Evolutionary conservation across 1,284 basidiomycete species (phyloP), one percentile per base, ranked within the genome.

Genomic region (Moesziomyces globuligerus): DNA sequence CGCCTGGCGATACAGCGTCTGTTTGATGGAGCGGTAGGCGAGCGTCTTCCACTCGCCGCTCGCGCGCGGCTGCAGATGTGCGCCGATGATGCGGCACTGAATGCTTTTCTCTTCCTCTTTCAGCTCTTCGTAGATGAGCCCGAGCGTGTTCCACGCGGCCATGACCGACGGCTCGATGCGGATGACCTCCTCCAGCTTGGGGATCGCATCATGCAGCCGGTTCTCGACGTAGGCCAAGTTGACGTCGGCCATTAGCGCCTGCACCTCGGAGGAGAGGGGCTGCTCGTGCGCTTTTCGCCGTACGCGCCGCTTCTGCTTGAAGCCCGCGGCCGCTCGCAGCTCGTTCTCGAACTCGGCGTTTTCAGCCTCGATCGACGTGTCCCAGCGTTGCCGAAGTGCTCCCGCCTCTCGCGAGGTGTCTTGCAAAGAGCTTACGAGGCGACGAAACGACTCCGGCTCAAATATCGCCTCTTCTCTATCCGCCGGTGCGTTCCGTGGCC

Each of bases 121-220:
- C 74, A 88, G 83, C 71, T 92, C 90, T 25, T 87, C 86, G 75
- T 91, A 90, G 72, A 90, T 91, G 65, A 90, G 88, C 1, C 90
- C 91, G 4, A 96, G 87, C 0, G 93, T 91, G 9, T 88, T 87
- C 94, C 94, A 97, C 0, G 94, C 92, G 4, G 88, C 84, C 5
- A 87, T 86, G 9, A 93, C 91, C 29, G 90, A 88, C 2, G 94
- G 93, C 81, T 98, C 94, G 55, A 94, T 93, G 9, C 92, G 88
- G 56, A 98, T 93, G 68, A 97, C 91, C 79, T 98, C 92, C 79
- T 91, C 89, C 86, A 94, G 91, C 41, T 90, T 87, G 21, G 88
- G 86, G 32, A 93, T 89, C 1, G 93, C 90, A 69, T 89, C 87
- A 1, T 86, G 84, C 18, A 89, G 85, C 60, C 92, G 84, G 48